Base-by-base conservation (phyloP, 2,329 filamentous ascomycete genomes). In the Triangularia verruculosa region DNA sequence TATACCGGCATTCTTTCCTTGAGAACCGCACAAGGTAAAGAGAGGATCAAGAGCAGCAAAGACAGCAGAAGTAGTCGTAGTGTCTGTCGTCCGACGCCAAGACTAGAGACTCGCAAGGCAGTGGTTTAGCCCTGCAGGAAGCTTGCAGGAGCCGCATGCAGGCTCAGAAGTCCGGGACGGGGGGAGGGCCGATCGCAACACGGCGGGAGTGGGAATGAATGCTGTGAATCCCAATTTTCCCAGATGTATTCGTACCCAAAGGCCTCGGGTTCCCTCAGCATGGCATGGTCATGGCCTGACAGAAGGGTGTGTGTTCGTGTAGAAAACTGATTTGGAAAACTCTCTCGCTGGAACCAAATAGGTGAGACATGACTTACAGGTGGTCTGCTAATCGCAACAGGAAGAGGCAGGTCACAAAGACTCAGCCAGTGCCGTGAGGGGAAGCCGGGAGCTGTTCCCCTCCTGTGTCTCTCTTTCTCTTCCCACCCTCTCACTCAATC, bases 101-200 rank as follows among this genome's bases (percentile, higher is more conserved):
- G 65, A 61, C 27, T 43, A 27, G 56, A 32, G 54, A 28, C n/a
- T 39, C 58, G 57, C 57, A 62, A 59, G 63, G 59, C 30, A 59
- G 67, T 32, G 59, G 65, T 43, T 39, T 61, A 53, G 57, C 52
- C 56, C 59, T 64, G 60, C 67, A 67, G 67, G 65, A 66, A 47
- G 55, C 66, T 61, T 70, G 70, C 70, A 71, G 67, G 66, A 70
- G 69, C 68, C 69, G 68, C 69, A 70, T 70, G 70, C 69, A 71
- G 63, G 60, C 62, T 53, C 60, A 64, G 58, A 47, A 51, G 62
- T 11, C 57, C 51, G 13, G 32, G 34, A 25, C 13, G 13, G 25
- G 28, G 25, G 28, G 52, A 56, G 51, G 56, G 17, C 25, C 51
- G 61, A 43, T 57, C 43, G 55, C 34, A 54, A 30, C 43, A 43